phyloP scores from a whole-genome alignment of 169 alveolate genomes.

The Cryptosporidium bovis region DNA sequence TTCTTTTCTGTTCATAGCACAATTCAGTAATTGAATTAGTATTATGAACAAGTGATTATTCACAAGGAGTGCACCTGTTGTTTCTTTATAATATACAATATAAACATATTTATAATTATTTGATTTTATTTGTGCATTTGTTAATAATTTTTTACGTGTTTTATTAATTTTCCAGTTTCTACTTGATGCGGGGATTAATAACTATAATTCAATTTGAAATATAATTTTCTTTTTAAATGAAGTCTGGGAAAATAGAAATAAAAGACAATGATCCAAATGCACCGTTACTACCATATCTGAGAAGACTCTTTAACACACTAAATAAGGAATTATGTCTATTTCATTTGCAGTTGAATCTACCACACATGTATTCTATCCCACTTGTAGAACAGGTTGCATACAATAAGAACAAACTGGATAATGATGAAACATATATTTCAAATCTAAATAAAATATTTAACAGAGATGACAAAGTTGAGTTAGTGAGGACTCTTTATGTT shows the following conservation, averaged over 20 bases:
- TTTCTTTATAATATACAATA: no score
- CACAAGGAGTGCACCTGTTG: no score
- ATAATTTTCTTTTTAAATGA: neutral
- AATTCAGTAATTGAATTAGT: no score
- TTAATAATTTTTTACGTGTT: neutral
- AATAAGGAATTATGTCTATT: slow-evolving; percentile 51
- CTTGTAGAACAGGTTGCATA: slow-evolving; percentile 32
- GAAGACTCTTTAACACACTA: slow-evolving; percentile 49
- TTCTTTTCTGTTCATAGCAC: no score
- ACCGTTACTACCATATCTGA: slow-evolving; percentile 61
- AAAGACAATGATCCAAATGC: slow-evolving; percentile 61
- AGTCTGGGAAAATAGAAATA: slow-evolving; percentile 29
- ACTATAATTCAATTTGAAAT: neutral
- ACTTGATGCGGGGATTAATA: neutral
- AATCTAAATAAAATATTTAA: slow-evolving; percentile 2
- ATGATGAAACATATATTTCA: neutral
- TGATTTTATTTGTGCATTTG: neutral
- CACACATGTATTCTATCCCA: slow-evolving; percentile 48
- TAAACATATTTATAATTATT: neutral
- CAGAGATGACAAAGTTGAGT: slow-evolving; percentile 14
- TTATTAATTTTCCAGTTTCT: neutral
- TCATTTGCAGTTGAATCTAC: slow-evolving; percentile 18
- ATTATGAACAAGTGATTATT: no score
- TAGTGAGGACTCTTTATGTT: slow-evolving; percentile 32
- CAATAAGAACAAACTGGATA: neutral